Conservation (phyloP, 495 filamentous ascomycete genomes). For the Symbiotaphrina buchneri region DNA sequence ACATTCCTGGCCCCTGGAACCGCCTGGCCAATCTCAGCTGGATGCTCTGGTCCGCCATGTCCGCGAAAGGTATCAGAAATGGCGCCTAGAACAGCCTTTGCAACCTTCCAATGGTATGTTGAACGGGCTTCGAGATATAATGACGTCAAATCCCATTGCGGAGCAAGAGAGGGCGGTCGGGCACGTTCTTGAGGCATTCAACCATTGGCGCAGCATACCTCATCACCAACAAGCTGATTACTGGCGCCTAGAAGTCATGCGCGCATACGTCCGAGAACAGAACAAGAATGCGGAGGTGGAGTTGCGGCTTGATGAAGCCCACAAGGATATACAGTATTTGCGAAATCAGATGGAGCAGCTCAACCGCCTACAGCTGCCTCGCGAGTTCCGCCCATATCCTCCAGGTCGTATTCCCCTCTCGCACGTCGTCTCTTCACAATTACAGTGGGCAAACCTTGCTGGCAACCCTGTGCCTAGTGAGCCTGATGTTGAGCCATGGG, state of each 20-base stretch:
- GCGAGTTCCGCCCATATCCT: slow-evolving; percentile 43
- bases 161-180: slow-evolving; percentile 34
- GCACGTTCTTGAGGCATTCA: slow-evolving; percentile 47
- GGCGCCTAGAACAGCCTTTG: slow-evolving; percentile 18
- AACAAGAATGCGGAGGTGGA: slow-evolving; percentile 40
- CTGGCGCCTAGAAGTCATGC: slow-evolving; percentile 62
- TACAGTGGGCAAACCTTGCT: too few relatives aligned
- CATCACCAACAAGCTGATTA: slow-evolving; percentile 30
- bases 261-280: slow-evolving; percentile 43
- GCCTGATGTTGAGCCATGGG: slow-evolving; percentile 25
- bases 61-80: slow-evolving; percentile 36
- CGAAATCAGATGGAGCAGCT: slow-evolving; percentile 46
- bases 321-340: slow-evolving; percentile 52
- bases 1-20: slow-evolving; percentile 49
- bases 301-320: slow-evolving; percentile 32
- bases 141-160: slow-evolving; percentile 21
- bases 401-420: slow-evolving; percentile 38
- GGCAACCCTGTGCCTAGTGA: slow-evolving; percentile 15
- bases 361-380: slow-evolving; percentile 41
- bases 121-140: slow-evolving; percentile 12
- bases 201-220: slow-evolving; percentile 41
- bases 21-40: slow-evolving; percentile 46
- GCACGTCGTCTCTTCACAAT: too few relatives aligned
- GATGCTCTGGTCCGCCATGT: slow-evolving; percentile 46
- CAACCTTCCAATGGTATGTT: slow-evolving; percentile 10